phyloP scores from a whole-genome alignment of 1,284 basidiomycete genomes.

The Erythrobasidium hasegawianum region DNA sequence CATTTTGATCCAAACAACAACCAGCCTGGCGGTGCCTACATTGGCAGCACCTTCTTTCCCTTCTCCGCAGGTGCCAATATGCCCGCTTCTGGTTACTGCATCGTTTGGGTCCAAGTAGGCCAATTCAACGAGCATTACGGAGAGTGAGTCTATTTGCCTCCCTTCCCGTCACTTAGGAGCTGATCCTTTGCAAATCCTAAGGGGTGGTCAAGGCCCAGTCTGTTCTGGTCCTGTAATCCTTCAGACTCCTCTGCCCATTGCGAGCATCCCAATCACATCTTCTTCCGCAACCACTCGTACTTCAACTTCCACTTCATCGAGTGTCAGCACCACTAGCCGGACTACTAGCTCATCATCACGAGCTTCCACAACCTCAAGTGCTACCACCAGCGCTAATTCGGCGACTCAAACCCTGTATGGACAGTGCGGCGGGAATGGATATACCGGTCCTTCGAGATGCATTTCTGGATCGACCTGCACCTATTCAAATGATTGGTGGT shows the following conservation, averaged over 20 bases:
- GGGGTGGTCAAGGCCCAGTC: slow-evolving; percentile 17
- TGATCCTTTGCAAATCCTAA: neutral
- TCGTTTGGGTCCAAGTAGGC: slow-evolving; percentile 28
- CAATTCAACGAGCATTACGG: slow-evolving; percentile 26
- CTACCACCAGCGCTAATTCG: neutral
- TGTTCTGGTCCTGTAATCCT: slow-evolving; percentile 9
- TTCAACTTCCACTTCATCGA: neutral
- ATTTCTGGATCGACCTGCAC: neutral
- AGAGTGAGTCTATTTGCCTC: neutral
- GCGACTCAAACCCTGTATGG: neutral
- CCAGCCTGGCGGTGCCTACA: slow-evolving; percentile 27
- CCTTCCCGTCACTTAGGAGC: neutral
- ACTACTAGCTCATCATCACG: neutral
- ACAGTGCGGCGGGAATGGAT: slow-evolving; percentile 4
- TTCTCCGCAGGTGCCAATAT: slow-evolving; percentile 10
- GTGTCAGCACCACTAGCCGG: no score
- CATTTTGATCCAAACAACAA: slow-evolving; percentile 33
- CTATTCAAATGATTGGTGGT: neutral
- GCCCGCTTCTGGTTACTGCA: slow-evolving; percentile 23
- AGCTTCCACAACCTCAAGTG: neutral
- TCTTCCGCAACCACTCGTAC: neutral
- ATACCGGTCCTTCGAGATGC: neutral
- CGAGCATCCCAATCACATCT: neutral
- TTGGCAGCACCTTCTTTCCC: slow-evolving; percentile 19
- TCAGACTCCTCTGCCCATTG: neutral